These are phyloP conservation scores for Musa balbisiana DNA, from an alignment of 202 grass and related monocot genomes.

Conservation along the genomic window DNA sequence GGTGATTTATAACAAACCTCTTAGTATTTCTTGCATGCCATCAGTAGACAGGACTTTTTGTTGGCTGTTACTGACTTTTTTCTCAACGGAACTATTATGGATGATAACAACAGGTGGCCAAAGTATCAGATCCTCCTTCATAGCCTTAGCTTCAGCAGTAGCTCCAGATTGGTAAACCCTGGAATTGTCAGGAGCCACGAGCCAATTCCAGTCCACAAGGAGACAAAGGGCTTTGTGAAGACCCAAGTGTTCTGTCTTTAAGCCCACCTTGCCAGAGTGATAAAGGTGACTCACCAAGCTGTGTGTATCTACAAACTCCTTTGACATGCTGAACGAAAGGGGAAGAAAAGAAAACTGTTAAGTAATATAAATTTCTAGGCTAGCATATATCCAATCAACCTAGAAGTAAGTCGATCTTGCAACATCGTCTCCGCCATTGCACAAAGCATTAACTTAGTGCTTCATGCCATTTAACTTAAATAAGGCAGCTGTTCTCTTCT, in stretches of 20 bases:
- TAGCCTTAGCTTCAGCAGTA: constrained; percentile 43
- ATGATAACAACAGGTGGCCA: constrained; percentile 81
- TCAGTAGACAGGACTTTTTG: constrained; percentile 28
- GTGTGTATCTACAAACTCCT: background rate
- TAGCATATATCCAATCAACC: background rate
- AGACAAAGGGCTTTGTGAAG: constrained; percentile 87
- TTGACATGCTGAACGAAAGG: background rate
- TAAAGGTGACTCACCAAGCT: constrained; percentile 52
- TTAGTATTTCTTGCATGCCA: constrained; percentile 54
- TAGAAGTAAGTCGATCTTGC: background rate
- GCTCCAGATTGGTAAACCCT: constrained; percentile 7
- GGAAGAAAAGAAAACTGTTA: background rate
- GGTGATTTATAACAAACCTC: constrained; percentile 39
- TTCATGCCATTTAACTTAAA: background rate
- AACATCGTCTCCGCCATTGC: background rate
- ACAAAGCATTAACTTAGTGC: background rate
- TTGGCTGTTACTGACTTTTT: constrained; percentile 1
- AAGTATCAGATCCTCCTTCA: constrained; percentile 69
- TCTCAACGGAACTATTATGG: constrained; percentile 44
- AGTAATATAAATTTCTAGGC: background rate
- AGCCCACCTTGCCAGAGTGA: constrained; percentile 52
- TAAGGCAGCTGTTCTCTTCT: background rate
- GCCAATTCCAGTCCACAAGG: constrained; percentile 91
- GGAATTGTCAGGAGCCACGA: constrained; percentile 58
- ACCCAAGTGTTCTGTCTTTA: constrained; percentile 81